Conservation (phyloP, 352 stramenopile genomes). For the Pythium rhizo-oryzae region DNA sequence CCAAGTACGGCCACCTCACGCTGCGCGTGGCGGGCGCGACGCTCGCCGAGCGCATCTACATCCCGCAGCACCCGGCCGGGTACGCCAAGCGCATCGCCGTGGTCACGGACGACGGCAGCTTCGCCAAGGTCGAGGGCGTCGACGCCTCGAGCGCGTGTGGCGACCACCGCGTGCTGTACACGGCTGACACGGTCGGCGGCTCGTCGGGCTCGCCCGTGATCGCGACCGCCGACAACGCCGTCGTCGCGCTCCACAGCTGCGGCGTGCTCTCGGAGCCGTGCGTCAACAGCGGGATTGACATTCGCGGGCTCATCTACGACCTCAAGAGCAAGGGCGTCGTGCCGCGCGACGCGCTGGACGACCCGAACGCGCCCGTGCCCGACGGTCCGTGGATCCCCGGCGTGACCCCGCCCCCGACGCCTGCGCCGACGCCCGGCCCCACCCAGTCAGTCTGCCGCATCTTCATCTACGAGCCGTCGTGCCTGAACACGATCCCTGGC, state of each 20-base stretch:
- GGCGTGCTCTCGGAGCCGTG: conserved; percentile 18
- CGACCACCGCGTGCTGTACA: conserved; percentile 27
- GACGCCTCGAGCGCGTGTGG: conserved; percentile 21
- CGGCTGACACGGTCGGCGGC: conserved; percentile 27
- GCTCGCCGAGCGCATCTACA: conserved; percentile 44
- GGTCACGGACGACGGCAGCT: conserved; percentile 25
- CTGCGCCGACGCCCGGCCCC: conserved; percentile 8
- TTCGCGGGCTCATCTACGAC: conserved; percentile 19
- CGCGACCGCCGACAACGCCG: conserved; percentile 13
- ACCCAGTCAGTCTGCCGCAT: conserved; percentile 27
- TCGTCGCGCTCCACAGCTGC: conserved; percentile 32
- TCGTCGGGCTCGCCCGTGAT: conserved; percentile 25
- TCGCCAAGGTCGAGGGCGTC: conserved; percentile 17
- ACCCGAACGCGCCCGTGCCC: conserved; percentile 6
- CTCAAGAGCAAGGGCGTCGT: conserved; percentile 17
- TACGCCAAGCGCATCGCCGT: conserved; percentile 62
- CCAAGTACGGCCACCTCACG: conserved; percentile 22
- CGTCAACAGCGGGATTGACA: conserved; percentile 25
- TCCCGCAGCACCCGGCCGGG: conserved; percentile 60
- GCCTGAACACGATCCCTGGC: conserved; percentile 14
- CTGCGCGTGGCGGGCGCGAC: conserved; percentile 21
- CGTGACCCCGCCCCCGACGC: conserved; percentile 13
- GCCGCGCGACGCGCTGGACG: conserved; percentile 22
- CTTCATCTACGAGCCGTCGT: conserved; percentile 16
- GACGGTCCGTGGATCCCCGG: conserved; percentile 19